phyloP scores from a whole-genome alignment of 495 filamentous ascomycete species.

The Oidiodendron maius region DNA sequence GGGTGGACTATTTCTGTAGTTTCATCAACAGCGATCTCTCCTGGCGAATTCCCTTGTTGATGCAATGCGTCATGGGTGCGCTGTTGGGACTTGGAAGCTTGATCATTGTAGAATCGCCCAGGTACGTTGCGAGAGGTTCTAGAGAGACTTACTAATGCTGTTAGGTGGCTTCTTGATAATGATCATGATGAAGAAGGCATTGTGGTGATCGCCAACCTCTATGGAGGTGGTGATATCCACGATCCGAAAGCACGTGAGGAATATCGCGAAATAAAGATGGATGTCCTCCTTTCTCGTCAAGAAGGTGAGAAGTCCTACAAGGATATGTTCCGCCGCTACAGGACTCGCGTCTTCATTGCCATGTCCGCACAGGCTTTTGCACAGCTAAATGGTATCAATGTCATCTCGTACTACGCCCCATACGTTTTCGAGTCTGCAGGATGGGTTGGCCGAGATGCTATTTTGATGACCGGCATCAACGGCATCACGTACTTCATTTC shows the following conservation, averaged over 20 bases:
- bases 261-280: conserved; percentile 98
- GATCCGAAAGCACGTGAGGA: conserved; percentile 86
- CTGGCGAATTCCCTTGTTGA: conserved; percentile 85
- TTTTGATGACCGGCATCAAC: conserved; percentile 97
- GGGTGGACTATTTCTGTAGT: conserved; percentile 97
- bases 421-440: conserved; percentile 94
- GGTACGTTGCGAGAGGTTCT: conserved; percentile 42
- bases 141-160: conserved; percentile 10
- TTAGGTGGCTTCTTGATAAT: conserved; percentile 92
- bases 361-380: conserved; percentile 97
- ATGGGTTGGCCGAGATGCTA: conserved; percentile 83
- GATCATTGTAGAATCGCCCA: conserved; percentile 92
- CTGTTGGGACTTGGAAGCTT: conserved; percentile 80
- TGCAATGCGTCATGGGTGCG: conserved; percentile 91
- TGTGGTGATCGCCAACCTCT: conserved; percentile 94
- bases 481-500: conserved; percentile 84
- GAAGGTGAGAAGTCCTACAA: conserved; percentile 87
- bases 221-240: conserved; percentile 91
- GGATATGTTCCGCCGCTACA: conserved; percentile 95
- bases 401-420: conserved; percentile 98
- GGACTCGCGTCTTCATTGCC: conserved; percentile 90
- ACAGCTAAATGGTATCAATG: conserved; percentile 97
- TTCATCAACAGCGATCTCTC: conserved; percentile 80
- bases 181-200: conserved; percentile 98
- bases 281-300: conserved; percentile 84